phyloP scores from a whole-genome alignment of 257 asterid species.

The Ajuga chamaepitys region DNA sequence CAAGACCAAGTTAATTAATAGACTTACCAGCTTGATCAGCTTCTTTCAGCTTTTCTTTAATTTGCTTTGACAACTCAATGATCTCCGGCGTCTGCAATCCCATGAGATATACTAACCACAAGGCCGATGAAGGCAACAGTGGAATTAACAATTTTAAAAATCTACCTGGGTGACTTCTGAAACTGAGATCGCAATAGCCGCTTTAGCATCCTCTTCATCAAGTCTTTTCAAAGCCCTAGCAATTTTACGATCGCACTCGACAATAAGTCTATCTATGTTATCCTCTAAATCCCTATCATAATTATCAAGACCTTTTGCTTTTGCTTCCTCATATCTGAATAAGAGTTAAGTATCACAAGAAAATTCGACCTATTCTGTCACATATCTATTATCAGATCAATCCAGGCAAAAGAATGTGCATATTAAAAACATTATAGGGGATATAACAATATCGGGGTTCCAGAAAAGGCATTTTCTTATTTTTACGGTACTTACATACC shows the following conservation, averaged over 20 bases:
- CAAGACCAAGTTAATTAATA: neutral
- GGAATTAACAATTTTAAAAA: neutral
- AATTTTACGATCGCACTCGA: conserved; percentile 93
- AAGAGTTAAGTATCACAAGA: conserved; percentile 35
- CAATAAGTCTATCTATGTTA: conserved; percentile 84
- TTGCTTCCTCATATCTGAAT: conserved; percentile 71
- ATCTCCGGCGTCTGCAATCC: conserved; percentile 62
- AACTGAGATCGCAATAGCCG: conserved; percentile 91
- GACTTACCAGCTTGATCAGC: conserved; percentile 64
- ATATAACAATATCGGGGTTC: too few relatives aligned
- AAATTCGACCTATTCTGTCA: neutral
- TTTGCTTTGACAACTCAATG: conserved; percentile 73
- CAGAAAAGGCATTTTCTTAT: too few relatives aligned
- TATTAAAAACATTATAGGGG: neutral
- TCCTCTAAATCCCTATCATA: conserved; percentile 95
- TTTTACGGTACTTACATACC: neutral
- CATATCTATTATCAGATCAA: neutral
- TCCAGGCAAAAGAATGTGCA: neutral
- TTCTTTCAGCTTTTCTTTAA: conserved; percentile 77
- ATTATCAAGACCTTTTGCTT: conserved; percentile 74
- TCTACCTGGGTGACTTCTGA: conserved; percentile 83
- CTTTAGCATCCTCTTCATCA: conserved; percentile 97
- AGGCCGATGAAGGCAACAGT: neutral
- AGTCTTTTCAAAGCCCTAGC: conserved; percentile 85
- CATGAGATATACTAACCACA: conserved; percentile 8